Conservation (phyloP, 139 green algal genomes). For the Coelastrella sp. region DNA sequence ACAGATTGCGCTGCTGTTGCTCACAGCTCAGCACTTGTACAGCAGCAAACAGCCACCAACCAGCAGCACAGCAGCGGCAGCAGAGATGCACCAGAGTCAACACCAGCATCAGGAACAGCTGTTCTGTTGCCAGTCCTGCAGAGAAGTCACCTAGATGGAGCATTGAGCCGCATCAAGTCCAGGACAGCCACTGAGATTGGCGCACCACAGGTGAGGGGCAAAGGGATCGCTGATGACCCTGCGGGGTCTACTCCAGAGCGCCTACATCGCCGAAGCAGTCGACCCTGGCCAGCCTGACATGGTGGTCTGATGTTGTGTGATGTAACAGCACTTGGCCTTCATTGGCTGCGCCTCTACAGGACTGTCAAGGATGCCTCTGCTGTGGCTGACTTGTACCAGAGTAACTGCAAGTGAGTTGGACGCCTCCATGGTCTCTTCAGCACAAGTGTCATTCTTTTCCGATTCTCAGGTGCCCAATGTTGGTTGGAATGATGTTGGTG, state of each 20-base stretch:
- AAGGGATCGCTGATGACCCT: background rate
- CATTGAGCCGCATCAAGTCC: slow-evolving; percentile 48
- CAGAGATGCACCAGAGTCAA: background rate
- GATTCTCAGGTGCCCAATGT: slow-evolving; percentile 81
- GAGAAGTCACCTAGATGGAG: background rate
- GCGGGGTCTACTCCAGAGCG: too few relatives aligned
- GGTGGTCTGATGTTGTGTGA: too few relatives aligned
- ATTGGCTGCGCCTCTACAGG: background rate
- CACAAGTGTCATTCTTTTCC: background rate
- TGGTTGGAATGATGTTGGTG: slow-evolving; percentile 93
- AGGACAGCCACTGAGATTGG: slow-evolving; percentile 80
- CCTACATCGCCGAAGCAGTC: too few relatives aligned
- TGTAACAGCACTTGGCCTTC: background rate
- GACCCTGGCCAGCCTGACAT: too few relatives aligned
- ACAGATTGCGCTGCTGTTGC: background rate
- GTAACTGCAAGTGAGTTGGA: too few relatives aligned
- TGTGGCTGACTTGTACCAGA: too few relatives aligned
- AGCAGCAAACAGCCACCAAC: slow-evolving; percentile 10
- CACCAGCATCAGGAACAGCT: background rate
- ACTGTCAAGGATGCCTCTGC: too few relatives aligned
- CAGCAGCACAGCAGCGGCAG: background rate
- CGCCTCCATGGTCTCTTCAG: too few relatives aligned
- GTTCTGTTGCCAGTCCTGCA: background rate
- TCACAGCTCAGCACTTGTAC: too few relatives aligned
- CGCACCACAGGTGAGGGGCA: slow-evolving; percentile 64